Evolutionary conservation across 345 rosid species (phyloP).

Genomic region (Salix viminalis): DNA sequence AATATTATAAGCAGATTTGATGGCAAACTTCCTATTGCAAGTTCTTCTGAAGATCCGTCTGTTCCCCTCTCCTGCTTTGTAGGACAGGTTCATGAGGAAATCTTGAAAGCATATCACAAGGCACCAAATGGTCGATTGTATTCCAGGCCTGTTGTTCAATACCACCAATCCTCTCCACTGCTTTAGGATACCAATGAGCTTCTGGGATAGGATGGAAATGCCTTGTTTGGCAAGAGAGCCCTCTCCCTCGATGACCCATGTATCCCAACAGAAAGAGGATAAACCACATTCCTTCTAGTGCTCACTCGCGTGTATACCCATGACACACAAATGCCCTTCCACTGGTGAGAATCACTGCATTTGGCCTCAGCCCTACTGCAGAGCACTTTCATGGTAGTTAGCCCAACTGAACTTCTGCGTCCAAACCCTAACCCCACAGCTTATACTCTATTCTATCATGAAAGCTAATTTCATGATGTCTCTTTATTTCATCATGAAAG

Average conservation of each 20-base stretch:
- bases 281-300: not conserved
- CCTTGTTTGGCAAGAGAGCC: not conserved
- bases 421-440: not conserved
- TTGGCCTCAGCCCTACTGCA: not conserved
- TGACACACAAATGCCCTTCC: not conserved
- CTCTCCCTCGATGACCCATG: not conserved
- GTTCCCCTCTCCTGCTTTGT: not conserved
- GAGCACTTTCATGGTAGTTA: not conserved
- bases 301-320: not conserved
- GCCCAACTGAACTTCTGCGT: not conserved
- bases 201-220: not conserved
- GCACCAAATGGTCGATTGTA: not conserved
- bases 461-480: not conserved
- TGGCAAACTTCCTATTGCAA: not conserved
- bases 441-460: not conserved
- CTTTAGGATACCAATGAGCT: not conserved
- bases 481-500: not conserved
- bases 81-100: not conserved
- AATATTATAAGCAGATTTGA: not conserved
- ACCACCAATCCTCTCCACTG: not conserved
- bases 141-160: not conserved
- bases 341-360: not conserved
- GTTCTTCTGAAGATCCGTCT: not conserved
- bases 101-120: not conserved
- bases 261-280: not conserved